Base-by-base conservation (phyloP, 208 protist genomes). In the Leishmania braziliensis region DNA sequence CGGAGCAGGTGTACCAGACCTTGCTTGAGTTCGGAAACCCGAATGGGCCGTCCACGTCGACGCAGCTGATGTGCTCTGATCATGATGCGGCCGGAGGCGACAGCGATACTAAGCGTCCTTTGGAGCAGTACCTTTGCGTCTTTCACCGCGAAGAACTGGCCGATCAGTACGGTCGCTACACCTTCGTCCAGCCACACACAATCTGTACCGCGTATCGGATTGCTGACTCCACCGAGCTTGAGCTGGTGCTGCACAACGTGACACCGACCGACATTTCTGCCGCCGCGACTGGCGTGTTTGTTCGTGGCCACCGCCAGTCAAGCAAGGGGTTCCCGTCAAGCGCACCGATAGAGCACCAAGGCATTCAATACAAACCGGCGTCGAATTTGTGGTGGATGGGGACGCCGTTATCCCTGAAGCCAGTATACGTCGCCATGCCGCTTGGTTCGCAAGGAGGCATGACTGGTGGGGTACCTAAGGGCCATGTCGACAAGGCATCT, bases 311-410 rank as follows among this genome's bases (percentile, higher is more conserved):
- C 26, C 86, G 69, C n/a, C 85, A 90, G 73, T 77, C 73, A 0
- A 73, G 8, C 50, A 79, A 71, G 46, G 70, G 54, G 16, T 50
- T 50, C 23, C 6, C 53, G 48, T 10, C 33, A 48, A 53, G 75
- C 77, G 56, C 58, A 0, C 54, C 85, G 1, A 51, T 96, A 43
- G 84, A 84, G 46, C 53, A 90, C 10, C 82, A 83, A 16, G 88
- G 86, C 4, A 60, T 83, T 73, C 66, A 56, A 3, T 94, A 92
- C 80, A 81, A 86, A 23, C 84, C 89, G 14, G 91, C 87, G 0
- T 76, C 85, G 5, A 89, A 96, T 69, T 33, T 92, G 66, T 96
- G 90, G 90, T 96, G 91, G 91, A 95, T 96, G 93, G 86, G 86
- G 2, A 92, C 91, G 4, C 93, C 92, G 9, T 83, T 96, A 39